Percentiles rank a stretch among this genome's conserved stretches.
Conservation (phyloP, 306 rosid species). For the Biancaea sappan region DNA sequence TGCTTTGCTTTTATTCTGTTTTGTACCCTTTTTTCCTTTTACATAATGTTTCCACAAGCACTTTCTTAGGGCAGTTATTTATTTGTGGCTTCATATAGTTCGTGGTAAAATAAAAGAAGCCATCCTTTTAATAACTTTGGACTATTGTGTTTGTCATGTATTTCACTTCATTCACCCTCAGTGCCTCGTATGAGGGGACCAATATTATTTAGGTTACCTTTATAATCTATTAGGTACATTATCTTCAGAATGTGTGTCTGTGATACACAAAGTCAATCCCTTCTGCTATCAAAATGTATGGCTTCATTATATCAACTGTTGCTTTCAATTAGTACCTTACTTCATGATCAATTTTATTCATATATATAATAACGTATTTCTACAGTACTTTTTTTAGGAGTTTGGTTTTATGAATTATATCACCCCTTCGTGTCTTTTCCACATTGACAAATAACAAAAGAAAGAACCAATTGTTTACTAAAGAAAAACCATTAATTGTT, state of each 20-base stretch:
- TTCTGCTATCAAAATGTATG: constrained; percentile 34
- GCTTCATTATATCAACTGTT: constrained; percentile 42
- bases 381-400: neutral
- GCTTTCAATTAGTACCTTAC: constrained; percentile 40
- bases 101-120: constrained; percentile 40
- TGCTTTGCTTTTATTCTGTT: constrained; percentile 36
- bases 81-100: constrained; percentile 38
- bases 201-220: constrained; percentile 28
- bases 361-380: neutral
- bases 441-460: neutral
- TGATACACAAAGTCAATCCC: constrained; percentile 39
- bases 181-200: constrained; percentile 55
- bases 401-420: neutral
- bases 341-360: constrained; percentile 18
- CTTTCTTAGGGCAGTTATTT: constrained; percentile 41
- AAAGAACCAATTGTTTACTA: neutral
- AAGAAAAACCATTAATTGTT: too few species aligned
- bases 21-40: constrained; percentile 37
- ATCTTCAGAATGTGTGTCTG: constrained; percentile 36
- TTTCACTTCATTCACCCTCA: constrained; percentile 40
- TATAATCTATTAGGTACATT: constrained; percentile 33
- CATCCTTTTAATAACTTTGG: constrained; percentile 42
- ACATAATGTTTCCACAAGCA: constrained; percentile 28
- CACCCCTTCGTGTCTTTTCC: neutral
- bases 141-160: constrained; percentile 48